phyloP scores from a whole-genome alignment of 768 basidiomycete species.

The Tylopilus plumbeoviolaceoides region DNA sequence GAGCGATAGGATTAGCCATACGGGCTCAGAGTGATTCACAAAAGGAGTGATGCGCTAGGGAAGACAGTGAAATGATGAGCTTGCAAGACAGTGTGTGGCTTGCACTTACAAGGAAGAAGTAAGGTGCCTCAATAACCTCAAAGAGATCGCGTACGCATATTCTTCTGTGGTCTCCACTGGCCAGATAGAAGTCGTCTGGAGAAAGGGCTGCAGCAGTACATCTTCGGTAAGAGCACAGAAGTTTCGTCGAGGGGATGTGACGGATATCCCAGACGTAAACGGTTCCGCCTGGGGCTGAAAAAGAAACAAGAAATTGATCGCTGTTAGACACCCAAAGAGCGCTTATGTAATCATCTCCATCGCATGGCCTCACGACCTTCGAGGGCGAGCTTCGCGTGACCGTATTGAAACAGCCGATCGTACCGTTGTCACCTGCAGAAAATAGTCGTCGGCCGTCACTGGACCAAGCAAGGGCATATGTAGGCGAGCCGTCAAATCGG shows the following conservation, averaged over 20 bases:
- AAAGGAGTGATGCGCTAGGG: conserved; percentile 5
- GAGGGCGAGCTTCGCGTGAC: background rate
- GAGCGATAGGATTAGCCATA: background rate
- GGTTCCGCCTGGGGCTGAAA: background rate
- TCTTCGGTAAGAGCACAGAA: background rate
- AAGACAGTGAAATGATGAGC: background rate
- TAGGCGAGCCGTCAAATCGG: background rate
- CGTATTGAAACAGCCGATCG: conserved; percentile 9
- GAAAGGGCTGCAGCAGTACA: conserved; percentile 1
- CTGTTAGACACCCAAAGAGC: too few relatives aligned
- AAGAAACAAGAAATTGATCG: too few relatives aligned
- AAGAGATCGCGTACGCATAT: conserved; percentile 2
- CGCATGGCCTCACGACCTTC: background rate
- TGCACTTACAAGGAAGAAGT: conserved; percentile 9
- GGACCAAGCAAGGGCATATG: conserved; percentile 15
- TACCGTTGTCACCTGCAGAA: conserved; percentile 7
- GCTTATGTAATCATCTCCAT: background rate
- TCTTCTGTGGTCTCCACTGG: background rate
- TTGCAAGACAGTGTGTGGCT: background rate
- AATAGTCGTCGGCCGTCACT: conserved; percentile 13
- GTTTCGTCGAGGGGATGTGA: background rate
- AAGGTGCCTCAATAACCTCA: background rate
- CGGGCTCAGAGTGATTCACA: background rate
- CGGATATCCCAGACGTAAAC: conserved; percentile 16
- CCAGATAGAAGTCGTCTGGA: conserved; percentile 1